Percentiles rank a stretch among this genome's conserved stretches.
phyloP scores from a whole-genome alignment of 257 asterid species.

The Solanum piurae region DNA sequence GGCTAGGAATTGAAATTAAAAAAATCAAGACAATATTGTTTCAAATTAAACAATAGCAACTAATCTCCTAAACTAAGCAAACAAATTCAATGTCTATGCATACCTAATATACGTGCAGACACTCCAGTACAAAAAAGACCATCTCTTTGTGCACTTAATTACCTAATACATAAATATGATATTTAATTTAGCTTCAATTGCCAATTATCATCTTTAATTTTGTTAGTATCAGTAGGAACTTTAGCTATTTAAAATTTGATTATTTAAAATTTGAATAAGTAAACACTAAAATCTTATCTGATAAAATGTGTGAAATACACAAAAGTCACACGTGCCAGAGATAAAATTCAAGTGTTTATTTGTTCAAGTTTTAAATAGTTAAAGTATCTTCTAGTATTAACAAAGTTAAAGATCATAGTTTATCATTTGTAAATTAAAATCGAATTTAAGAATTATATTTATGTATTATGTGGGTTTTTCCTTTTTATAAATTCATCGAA shows the following conservation, averaged over 20 bases:
- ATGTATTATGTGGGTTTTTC: no score
- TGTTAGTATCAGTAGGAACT: no score
- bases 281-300: no score
- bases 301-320: not conserved
- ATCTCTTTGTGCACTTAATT: no score
- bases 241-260: not conserved
- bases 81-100: no score
- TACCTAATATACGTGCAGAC: no score
- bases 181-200: accelerated
- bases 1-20: not conserved
- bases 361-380: no score
- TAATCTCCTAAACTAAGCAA: not conserved
- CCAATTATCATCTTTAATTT: not conserved
- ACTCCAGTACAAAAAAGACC: no score
- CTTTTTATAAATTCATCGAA: no score
- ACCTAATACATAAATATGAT: not conserved
- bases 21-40: not conserved
- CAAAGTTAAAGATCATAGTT: not conserved
- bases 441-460: no score
- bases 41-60: not conserved
- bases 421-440: no score
- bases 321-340: not conserved
- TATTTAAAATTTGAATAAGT: not conserved
- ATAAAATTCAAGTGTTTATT: no score
- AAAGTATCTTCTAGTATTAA: not conserved